Base-by-base conservation (phyloP, 2,329 filamentous ascomycete genomes). In the Teratosphaeria viscida region DNA sequence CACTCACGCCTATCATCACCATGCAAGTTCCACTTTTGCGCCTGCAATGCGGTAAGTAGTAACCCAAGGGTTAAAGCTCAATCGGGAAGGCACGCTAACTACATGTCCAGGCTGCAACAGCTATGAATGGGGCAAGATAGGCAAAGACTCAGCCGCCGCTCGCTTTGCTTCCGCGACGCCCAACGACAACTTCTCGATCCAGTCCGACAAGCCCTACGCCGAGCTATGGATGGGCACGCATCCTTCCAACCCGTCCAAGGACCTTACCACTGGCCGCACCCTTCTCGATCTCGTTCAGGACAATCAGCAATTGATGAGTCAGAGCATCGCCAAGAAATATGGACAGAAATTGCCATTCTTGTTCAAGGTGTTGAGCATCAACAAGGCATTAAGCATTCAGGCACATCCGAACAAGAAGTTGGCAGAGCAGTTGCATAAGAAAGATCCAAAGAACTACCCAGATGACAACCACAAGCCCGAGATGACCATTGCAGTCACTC, bases 181-280 rank as follows among this genome's bases (percentile, higher is more conserved):
- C 11, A 81, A 86, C 14, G 79, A 83, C 49, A 85, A 85, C 66
- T 87, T 97, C 72, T 81, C 81, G 10, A 87, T 99, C 62, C 82
- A 96, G 71, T 81, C 87, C 57, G 88, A 95, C 68, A 94, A 90
- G 77, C 92, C 94, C 35, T 99, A 99, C 71, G 91, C 94, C 55
- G 94, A 97, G 91, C 80, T 99, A 70, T 99, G 94, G 94, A 99
- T 99, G 94, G 94, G 94, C 71, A 96, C 92, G 1, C 94, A 99
- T 71, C 92, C 92, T 53, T 95, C 90, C 54, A 91, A 96, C 69
- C 94, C 94, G 19, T 97, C 94, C 60, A 95, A 88, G 74, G 91
- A 97, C 71, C 74, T 96, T 65, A 78, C 82, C 55, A 95, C 94
- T 32, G 87, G 91, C 73, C 88, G 90, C 58, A 88, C 88, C 2